Base-by-base conservation (phyloP, 164 flowering plant genomes). In the Dillenia suffruticosa region DNA sequence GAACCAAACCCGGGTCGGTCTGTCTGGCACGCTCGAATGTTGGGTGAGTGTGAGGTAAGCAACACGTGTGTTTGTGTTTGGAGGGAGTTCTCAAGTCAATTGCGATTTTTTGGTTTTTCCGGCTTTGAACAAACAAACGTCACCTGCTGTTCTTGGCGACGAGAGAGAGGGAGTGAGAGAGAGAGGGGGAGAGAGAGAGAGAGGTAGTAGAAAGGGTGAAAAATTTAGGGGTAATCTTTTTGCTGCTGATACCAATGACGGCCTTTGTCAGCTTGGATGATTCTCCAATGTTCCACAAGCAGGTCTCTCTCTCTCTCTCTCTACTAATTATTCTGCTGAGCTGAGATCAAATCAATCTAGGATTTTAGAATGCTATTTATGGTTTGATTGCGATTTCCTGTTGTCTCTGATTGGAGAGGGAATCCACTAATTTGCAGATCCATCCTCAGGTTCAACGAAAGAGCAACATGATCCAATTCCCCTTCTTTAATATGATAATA, bases 251-350 rank as follows among this genome's bases (percentile, higher is more conserved):
- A 54, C 15, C 49, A 65, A 76, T 81, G 85, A 74, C 79, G 56
- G 65, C 75, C 24, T 85, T 82, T 57, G 61, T 77, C 69, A 79
- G 72, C 61, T 81, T 82, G 4, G 85, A 82, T 5, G 90, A 85
- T 70, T 85, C 90, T 8, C 90, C 90, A 0, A 85, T 85, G 90
- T 85, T 85, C 69, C 83, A 78, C 61, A 85, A 79, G 67, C 87
- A 82, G 85, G 90, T 17, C 12, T 19, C 12, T 19, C 43, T 15
- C 12, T 19, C 12, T 19, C 43, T 15, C 45, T 12, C 45, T 55
- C 8, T 55, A 5, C 44, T 5, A 54, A 10, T 19, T 19, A 54
- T 9, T 32, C 40, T 15, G n/a, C 13, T 12, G 5, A 2, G 24
- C 24, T 16, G 13, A 53, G 10, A 19, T 53, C 11, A 3, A 17